These are phyloP conservation scores for Xylaria sp. DNA, from an alignment of 495 filamentous ascomycete genomes.

Conservation along the genomic window DNA sequence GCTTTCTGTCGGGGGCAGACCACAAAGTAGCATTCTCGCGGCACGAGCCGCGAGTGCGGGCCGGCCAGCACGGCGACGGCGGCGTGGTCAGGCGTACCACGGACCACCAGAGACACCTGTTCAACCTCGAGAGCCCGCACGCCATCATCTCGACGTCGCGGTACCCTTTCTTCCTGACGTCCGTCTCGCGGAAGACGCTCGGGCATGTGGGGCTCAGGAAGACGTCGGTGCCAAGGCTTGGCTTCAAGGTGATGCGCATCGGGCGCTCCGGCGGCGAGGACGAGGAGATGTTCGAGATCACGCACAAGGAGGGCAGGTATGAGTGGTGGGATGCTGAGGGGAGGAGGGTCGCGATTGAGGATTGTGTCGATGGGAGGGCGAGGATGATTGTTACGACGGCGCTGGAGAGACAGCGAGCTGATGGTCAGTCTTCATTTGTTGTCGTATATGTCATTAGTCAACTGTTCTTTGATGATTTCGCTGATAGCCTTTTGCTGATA, in stretches of 20 bases:
- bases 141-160: constrained; percentile 2
- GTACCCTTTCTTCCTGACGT: constrained; percentile 13
- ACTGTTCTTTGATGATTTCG: neutral
- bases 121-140: constrained; percentile 18
- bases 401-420: constrained; percentile 3
- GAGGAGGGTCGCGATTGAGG: constrained; percentile 13
- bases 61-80: constrained; percentile 13
- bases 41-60: constrained; percentile 5
- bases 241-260: constrained; percentile 24
- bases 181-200: constrained; percentile 12
- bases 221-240: constrained; percentile 14
- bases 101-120: constrained; percentile 13
- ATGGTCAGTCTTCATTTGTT: neutral
- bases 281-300: constrained; percentile 20
- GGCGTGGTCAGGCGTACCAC: neutral
- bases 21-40: constrained; percentile 9
- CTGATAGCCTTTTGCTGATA: neutral
- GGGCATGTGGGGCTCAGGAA: constrained; percentile 20
- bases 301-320: constrained; percentile 9
- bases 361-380: neutral
- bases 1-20: neutral
- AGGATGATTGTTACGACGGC: constrained; percentile 20
- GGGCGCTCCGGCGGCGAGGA: constrained; percentile 11
- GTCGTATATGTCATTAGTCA: neutral
- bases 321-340: constrained; percentile 20